Percentiles rank a stretch among this genome's conserved stretches.
Conservation (phyloP, 78 protist species). For the Chrysochromulina parva region DNA sequence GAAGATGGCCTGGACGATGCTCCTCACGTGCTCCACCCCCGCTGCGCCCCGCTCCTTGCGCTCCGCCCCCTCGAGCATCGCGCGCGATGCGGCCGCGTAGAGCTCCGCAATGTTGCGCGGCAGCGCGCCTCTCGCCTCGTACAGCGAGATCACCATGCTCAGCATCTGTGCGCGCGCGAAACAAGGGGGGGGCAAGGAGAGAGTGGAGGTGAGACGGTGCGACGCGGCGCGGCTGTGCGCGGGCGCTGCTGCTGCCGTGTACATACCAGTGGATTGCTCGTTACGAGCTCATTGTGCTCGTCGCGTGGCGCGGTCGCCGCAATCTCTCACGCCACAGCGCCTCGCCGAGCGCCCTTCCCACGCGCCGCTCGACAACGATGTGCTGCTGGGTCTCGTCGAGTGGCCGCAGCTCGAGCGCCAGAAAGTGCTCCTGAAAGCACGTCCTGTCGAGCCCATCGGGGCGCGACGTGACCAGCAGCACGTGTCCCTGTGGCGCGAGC, state of each 20-base stretch:
- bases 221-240: too few relatives aligned
- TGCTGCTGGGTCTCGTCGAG: background rate
- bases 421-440: background rate
- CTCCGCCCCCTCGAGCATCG: background rate
- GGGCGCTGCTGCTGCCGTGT: too few relatives aligned
- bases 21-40: too few relatives aligned
- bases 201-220: too few relatives aligned
- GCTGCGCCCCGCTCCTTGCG: too few relatives aligned
- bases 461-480: background rate
- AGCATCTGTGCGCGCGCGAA: background rate
- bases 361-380: background rate
- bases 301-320: too few relatives aligned
- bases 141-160: background rate
- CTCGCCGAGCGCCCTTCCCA: background rate
- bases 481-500: slow-evolving; percentile 1
- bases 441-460: background rate
- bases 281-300: too few relatives aligned
- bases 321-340: background rate
- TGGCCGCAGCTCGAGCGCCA: background rate
- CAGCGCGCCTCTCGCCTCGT: background rate
- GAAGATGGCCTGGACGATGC: too few relatives aligned
- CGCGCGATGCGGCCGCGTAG: background rate
- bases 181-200: too few relatives aligned
- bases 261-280: too few relatives aligned
- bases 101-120: background rate